Evolutionary conservation across 2,329 filamentous ascomycete species (phyloP).

Genomic region (Fusarium buxicola): DNA sequence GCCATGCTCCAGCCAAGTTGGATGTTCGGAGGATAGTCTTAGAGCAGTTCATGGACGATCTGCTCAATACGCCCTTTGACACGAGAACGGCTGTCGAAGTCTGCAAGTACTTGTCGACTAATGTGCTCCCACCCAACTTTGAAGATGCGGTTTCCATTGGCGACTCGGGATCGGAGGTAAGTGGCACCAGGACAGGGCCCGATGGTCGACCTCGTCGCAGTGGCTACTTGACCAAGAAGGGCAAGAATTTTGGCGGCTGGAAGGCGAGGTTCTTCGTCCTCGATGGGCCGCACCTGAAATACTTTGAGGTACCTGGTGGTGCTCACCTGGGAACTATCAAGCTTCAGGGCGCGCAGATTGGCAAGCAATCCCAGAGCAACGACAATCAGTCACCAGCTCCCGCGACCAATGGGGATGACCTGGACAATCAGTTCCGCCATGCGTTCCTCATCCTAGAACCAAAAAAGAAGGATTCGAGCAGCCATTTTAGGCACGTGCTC

Average conservation of each 20-base stretch:
- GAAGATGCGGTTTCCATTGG: conserved; percentile 61
- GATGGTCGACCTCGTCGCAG: conserved; percentile 79
- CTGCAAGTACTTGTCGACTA: conserved; percentile 85
- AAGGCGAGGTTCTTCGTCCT: conserved; percentile 80
- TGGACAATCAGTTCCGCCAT: conserved; percentile 95
- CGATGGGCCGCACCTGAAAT: conserved; percentile 76
- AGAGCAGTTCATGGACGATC: conserved; percentile 85
- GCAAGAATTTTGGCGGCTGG: conserved; percentile 99
- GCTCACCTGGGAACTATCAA: conserved; percentile 94
- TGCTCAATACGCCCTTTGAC: conserved; percentile 86
- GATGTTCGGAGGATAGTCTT: conserved; percentile 86
- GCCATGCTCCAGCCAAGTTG: conserved; percentile 92
- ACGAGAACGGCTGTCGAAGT: conserved; percentile 81
- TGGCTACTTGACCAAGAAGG: conserved; percentile 94
- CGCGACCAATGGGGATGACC: conserved; percentile 71
- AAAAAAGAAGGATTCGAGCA: conserved; percentile 93
- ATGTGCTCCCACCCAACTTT: conserved; percentile 70
- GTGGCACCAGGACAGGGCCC: conserved; percentile 60
- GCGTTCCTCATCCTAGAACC: conserved; percentile 95
- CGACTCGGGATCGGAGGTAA: conserved; percentile 42
- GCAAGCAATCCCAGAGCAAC: conserved; percentile 76
- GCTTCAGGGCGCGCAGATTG: conserved; percentile 89
- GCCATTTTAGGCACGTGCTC: conserved; percentile 90
- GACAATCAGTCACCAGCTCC: conserved; percentile 71
- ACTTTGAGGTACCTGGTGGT: conserved; percentile 92